Percentiles rank a stretch among this genome's conserved stretches.
Evolutionary conservation across 257 asterid genomes (phyloP).

Genomic region (Penstemon newberryi): DNA sequence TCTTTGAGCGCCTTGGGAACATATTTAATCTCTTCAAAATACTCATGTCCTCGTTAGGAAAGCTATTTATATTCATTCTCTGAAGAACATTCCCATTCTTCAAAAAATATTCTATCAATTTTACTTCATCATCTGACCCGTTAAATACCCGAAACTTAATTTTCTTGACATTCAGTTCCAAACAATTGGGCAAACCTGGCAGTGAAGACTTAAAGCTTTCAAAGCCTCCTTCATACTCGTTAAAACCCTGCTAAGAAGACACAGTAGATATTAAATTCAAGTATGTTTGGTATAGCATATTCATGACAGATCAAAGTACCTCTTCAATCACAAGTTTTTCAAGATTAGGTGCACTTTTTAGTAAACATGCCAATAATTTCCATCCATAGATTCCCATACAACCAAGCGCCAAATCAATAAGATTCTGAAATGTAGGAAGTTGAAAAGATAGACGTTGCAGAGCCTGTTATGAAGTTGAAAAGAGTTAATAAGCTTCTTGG

Average conservation of each 20-base stretch:
- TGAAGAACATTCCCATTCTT: neutral
- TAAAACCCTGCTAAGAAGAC: neutral
- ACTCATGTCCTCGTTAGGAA: neutral
- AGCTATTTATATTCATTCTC: neutral
- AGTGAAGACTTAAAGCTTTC: neutral
- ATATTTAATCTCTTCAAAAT: neutral
- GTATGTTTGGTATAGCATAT: too few relatives aligned
- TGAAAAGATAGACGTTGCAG: neutral
- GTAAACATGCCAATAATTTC: neutral
- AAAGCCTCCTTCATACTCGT: neutral
- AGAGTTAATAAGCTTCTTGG: too few relatives aligned
- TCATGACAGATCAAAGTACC: neutral
- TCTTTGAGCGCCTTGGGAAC: neutral
- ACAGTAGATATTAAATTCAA: too few relatives aligned
- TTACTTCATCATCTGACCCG: neutral
- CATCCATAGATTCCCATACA: neutral
- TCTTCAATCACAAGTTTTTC: neutral
- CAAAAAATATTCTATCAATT: constrained; percentile 1
- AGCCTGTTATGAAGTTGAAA: neutral
- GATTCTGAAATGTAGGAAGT: constrained; percentile 6
- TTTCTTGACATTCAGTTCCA: neutral
- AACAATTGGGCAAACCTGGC: neutral
- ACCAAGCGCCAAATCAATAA: neutral
- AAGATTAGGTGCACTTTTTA: constrained; percentile 8
- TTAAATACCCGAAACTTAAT: neutral